Base-by-base conservation (phyloP, 257 asterid genomes). In the Perilla frutescens region DNA sequence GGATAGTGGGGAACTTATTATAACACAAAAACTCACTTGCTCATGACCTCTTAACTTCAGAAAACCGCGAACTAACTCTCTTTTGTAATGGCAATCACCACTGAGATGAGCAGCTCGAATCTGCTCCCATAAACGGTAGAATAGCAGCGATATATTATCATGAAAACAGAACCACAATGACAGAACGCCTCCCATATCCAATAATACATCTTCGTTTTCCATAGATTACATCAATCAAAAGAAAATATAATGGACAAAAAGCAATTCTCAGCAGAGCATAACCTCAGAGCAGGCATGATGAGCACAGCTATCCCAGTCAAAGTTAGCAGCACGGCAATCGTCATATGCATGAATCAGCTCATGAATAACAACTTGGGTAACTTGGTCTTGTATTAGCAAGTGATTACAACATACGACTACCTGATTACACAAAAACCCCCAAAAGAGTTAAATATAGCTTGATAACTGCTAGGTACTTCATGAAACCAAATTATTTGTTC, bases 221-320 rank as follows among this genome's bases (percentile, higher is more conserved):
- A 53, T 51, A 31, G 11, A 11, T 45, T 29, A 11, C n/a, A 34
- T 34, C 14, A 45, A 40, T 59, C 5, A 65, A 15, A 45, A 66
- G 6, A 49, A 59, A 34, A n/a, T 5, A 40, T 40, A 5, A 48
- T 43, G 1, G 55, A 45, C 26, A 8, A 8, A 31, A n/a, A 50
- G 11, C 8, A 41, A 9, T 29, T 51, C 39, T 20, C 8, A 41
- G 63, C 53, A 12, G 56, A 67, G 26, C 37, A 66, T 58, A 74
- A 92, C 96, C 96, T 94, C 99, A 65, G 89, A 90, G 77, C 97
- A 90, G 57, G 97, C 97, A 74, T 90, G 98, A 80, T 94, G 98
- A 73, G 96, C 93, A 41, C 99, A 91, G 73, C 86, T 72, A 39
- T 83, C n/a, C 98, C 96, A 91, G 65, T 91, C 84, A 87, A 94